Base-by-base conservation (phyloP, 2,329 filamentous ascomycete species). In the Hortaea werneckii region DNA sequence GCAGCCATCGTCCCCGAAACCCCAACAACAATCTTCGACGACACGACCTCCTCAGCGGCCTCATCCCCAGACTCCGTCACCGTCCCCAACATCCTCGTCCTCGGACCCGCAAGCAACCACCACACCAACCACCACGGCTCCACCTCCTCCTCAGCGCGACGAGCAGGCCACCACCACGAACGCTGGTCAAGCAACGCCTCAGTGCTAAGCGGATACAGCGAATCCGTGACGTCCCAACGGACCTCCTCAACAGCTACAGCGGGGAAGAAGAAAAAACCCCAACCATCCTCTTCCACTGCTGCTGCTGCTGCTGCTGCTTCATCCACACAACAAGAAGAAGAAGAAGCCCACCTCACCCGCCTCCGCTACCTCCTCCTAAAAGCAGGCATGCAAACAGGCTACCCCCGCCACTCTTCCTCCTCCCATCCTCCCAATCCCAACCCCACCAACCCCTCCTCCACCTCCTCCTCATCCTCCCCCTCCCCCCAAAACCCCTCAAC, bases 1-100 rank as follows among this genome's bases (percentile, higher is more conserved):
- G n/a, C n/a, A n/a, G n/a, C n/a, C n/a, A n/a, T n/a, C n/a, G 76
- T 82, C 5, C 89, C 89, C 1, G 90, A 96, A 67, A 96, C 89
- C 0, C 89, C 89, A 0, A 90, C 90, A 0, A 96, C 89, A 4
- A 88, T 95, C 55, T 95, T 95, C 57, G 90, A 95, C 63, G 89
- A 96, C 60, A 87, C 84, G 0, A 82, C 61, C 8, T 39, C 44
- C 5, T 69, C 70, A 9, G 66, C 86, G 4, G 78, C 87, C 38
- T 94, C 88, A 0, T 86, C 90, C 46, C 85, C 85, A 53, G 79
- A 82, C 39, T 83, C 82, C 0, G 54, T 54, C 27, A 82, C 80
- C 35, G 78, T 88, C 45, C 89, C 87, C 5, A 94, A 95, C 59
- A 95, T 95, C 55, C 75, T 95, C 43, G 82, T 95, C 0, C 76